Evolutionary conservation across 2,329 filamentous ascomycete species (phyloP).

Genomic region (Emergomyces africanus): DNA sequence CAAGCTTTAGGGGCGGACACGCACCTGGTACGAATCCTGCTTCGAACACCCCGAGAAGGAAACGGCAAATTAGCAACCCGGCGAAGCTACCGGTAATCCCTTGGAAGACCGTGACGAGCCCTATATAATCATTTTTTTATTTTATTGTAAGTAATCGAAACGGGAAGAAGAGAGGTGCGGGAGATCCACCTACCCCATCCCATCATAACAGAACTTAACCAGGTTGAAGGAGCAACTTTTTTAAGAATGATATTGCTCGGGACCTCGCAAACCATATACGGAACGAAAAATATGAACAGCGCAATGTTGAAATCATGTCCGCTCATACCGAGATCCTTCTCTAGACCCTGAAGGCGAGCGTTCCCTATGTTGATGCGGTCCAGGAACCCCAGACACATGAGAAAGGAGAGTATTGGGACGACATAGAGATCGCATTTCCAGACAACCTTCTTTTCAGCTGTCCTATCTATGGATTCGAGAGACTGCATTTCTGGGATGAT

Average conservation of each 20-base stretch:
- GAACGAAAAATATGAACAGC: slow-evolving; percentile 34
- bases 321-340: slow-evolving; percentile 31
- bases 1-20: background rate
- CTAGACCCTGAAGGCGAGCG: slow-evolving; percentile 33
- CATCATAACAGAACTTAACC: slow-evolving; percentile 32
- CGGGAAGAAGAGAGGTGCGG: background rate
- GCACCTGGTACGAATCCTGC: slow-evolving; percentile 27
- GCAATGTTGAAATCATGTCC: slow-evolving; percentile 32
- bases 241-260: slow-evolving; percentile 37
- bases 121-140: slow-evolving; percentile 13
- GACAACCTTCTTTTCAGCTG: slow-evolving; percentile 27
- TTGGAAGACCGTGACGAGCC: slow-evolving; percentile 31
- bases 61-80: slow-evolving; percentile 25
- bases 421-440: slow-evolving; percentile 38
- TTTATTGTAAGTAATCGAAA: background rate
- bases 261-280: slow-evolving; percentile 35
- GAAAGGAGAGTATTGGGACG: slow-evolving; percentile 35
- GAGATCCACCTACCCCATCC: slow-evolving; percentile 22
- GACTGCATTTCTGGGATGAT: slow-evolving; percentile 11
- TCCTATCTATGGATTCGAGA: slow-evolving; percentile 10
- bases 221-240: slow-evolving; percentile 28
- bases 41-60: slow-evolving; percentile 26
- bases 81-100: slow-evolving; percentile 29
- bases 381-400: slow-evolving; percentile 35
- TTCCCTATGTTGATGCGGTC: slow-evolving; percentile 39